Evolutionary conservation across 2,329 filamentous ascomycete species (phyloP).

Genomic region (Sarocladium brachiariae): DNA sequence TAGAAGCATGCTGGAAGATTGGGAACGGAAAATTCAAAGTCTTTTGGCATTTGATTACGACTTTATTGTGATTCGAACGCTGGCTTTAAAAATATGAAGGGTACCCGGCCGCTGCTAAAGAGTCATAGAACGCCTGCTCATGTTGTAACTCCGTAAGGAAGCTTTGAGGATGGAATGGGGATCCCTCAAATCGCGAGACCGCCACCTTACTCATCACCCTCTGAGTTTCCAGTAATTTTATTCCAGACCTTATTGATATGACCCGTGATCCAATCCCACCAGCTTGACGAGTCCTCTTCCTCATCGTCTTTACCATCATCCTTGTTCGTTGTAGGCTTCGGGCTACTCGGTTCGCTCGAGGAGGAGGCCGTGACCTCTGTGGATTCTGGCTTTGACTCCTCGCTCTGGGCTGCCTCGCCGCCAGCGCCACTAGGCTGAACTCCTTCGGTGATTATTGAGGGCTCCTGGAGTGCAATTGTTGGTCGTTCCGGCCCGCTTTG

Average conservation of each 20-base stretch:
- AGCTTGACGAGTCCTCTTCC: constrained; percentile 21
- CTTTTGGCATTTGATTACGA: too few species aligned
- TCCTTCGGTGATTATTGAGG: constrained; percentile 11
- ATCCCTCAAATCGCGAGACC: too few species aligned
- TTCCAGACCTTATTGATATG: constrained; percentile 40
- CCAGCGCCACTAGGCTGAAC: neutral
- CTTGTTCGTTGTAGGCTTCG: constrained; percentile 12
- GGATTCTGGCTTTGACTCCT: constrained; percentile 12
- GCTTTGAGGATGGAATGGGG: too few species aligned
- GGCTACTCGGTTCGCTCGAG: neutral
- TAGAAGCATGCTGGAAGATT: too few species aligned
- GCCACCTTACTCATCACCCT: neutral
- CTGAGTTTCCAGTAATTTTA: constrained; percentile 30
- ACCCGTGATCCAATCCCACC: constrained; percentile 45
- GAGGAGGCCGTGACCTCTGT: constrained; percentile 7
- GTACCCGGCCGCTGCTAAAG: too few species aligned
- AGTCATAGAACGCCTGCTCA: too few species aligned
- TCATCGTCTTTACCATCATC: constrained; percentile 19
- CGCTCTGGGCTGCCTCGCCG: neutral
- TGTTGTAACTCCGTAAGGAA: too few species aligned
- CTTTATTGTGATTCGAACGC: too few species aligned
- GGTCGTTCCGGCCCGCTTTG: constrained; percentile 9
- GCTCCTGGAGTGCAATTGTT: neutral
- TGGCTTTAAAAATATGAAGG: too few species aligned
- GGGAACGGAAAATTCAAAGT: too few species aligned